Base-by-base conservation (phyloP, 1,139 yeast genomes). In the Blastobotrys persicus region DNA sequence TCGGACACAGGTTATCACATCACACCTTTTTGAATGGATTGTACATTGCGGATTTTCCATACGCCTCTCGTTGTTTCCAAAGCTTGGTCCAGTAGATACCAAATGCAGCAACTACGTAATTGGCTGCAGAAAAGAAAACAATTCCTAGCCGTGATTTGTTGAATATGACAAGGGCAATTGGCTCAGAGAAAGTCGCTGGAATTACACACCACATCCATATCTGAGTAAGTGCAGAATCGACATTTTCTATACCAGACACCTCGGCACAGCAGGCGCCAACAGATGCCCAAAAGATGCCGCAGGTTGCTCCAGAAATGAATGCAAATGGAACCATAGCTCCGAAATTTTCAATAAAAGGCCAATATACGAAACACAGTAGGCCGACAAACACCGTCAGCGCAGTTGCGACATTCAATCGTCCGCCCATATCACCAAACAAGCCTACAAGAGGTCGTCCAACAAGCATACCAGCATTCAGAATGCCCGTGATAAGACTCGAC, bases 381-480 rank as follows among this genome's bases (percentile, higher is more conserved):
- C 57, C 23, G 59, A 54, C 16, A 52, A 48, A 18, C 62, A 69
- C 43, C 38, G 71, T 70, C 2, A 68, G 50, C 2, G 59, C 42
- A 11, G 69, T 57, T 0, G 83, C 72, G 20, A 76, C 67, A 61
- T 82, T 84, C 38, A 74, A 66, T 51, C 88, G 70, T 1, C 94
- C 92, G 42, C 71, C 62, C 26, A 56, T 65, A 61, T 85, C 92
- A 26, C 83, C 82, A 3, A 76, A 33, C 2, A 70, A 51, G 0
- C 94, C 92, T 64, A 82, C 70, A 1, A 67, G 28, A 0, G 91
- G 91, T 55, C 92, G 72, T 0, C 92, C 92, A 9, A 84, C 56
- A 2, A 75, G 66, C 64, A 84, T 91, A 1, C 83, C 83, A 2
- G 79, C 81, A 62, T 81, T 82, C 57, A 84, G 68, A 3, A 82